Percentiles rank a stretch among this genome's conserved stretches.
Evolutionary conservation across 768 basidiomycete species (phyloP).

Genomic region (Gautieria morchelliformis): DNA sequence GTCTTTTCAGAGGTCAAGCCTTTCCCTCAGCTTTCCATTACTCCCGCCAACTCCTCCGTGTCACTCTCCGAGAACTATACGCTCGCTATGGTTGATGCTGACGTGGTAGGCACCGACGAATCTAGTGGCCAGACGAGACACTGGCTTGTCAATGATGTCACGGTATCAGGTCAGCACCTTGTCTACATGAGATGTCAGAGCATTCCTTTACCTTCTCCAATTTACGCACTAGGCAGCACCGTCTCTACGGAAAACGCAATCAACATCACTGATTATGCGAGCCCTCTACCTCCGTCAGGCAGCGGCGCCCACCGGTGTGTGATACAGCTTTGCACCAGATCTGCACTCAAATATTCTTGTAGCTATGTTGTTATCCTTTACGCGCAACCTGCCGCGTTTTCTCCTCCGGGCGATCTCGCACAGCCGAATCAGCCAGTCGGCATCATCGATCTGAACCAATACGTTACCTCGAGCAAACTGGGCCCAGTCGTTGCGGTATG

Average conservation of each 20-base stretch:
- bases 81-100: conserved; percentile 68
- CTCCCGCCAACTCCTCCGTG: conserved; percentile 38
- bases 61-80: conserved; percentile 46
- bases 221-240: conserved; percentile 19
- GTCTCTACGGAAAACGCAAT: conserved; percentile 36
- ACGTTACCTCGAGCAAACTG: conserved; percentile 47
- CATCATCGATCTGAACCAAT: conserved; percentile 45
- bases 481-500: conserved; percentile 53
- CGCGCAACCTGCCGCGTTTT: conserved; percentile 52
- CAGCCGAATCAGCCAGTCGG: conserved; percentile 41
- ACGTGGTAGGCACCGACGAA: conserved; percentile 51
- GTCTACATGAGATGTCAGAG: background rate
- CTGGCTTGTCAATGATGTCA: conserved; percentile 69
- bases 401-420: conserved; percentile 48
- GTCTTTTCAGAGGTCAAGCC: conserved; percentile 40
- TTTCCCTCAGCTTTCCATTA: conserved; percentile 44
- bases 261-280: conserved; percentile 55
- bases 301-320: conserved; percentile 63
- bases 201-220: background rate
- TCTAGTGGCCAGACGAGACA: conserved; percentile 58
- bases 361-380: conserved; percentile 66
- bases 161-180: conserved; percentile 30
- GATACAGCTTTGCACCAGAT: background rate
- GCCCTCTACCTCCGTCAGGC: conserved; percentile 59
- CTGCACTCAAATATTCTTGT: background rate